Percentiles rank a stretch among this genome's conserved stretches.
These are phyloP conservation scores for Silene conica DNA, from an alignment of 148 eudicot genomes.

Conservation along the genomic window DNA sequence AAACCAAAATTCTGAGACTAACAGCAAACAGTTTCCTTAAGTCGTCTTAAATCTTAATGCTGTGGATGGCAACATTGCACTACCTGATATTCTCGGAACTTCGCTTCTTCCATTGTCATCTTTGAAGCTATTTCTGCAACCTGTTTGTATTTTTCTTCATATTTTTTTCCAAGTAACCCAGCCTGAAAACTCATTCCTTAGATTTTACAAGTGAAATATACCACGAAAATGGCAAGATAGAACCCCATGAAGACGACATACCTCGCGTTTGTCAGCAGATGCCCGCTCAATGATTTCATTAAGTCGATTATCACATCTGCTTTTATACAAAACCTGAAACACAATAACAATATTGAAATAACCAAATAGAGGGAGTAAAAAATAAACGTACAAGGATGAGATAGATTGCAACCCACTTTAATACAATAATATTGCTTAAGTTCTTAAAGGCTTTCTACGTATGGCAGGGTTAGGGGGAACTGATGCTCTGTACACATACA, in stretches of 20 bases:
- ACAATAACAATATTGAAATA: conserved; percentile 14
- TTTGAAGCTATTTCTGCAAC: conserved; percentile 89
- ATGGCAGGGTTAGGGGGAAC: neutral
- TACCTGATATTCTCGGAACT: conserved; percentile 95
- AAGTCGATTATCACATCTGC: conserved; percentile 93
- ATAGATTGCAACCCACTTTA: neutral
- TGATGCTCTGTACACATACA: neutral
- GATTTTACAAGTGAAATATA: neutral
- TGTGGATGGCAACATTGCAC: neutral
- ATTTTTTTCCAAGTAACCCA: conserved; percentile 77
- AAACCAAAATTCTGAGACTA: neutral
- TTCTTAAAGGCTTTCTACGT: neutral
- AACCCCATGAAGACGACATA: conserved; percentile 21
- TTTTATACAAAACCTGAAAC: conserved; percentile 79
- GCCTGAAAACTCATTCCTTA: conserved; percentile 50
- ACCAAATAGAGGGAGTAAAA: neutral
- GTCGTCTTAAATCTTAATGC: neutral
- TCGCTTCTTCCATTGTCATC: conserved; percentile 91
- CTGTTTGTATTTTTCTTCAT: conserved; percentile 95
- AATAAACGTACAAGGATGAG: neutral
- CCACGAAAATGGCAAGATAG: neutral
- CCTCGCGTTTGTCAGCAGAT: conserved; percentile 90
- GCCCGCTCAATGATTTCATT: conserved; percentile 99
- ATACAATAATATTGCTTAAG: neutral
- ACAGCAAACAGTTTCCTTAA: neutral